Evolutionary conservation across 108 stramenopile species (phyloP).

Genomic region (Chaetoceros muelleri): DNA sequence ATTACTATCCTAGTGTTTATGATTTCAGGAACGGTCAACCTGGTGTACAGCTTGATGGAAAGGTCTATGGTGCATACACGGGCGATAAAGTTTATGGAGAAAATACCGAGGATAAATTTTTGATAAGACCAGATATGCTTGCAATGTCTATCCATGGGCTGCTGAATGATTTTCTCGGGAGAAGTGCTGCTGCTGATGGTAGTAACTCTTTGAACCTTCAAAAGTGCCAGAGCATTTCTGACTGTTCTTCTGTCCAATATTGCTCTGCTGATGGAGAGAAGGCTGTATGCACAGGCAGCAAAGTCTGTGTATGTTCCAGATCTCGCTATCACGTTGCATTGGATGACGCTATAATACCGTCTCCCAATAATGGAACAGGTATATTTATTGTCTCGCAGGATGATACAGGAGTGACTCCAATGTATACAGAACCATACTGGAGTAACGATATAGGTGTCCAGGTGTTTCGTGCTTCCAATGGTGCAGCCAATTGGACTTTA

Average conservation of each 20-base stretch:
- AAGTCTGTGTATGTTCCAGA: slow-evolving; percentile 56
- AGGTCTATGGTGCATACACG: slow-evolving; percentile 56
- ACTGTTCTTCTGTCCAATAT: slow-evolving; percentile 54
- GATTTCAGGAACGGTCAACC: slow-evolving; percentile 58
- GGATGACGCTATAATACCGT: slow-evolving; percentile 57
- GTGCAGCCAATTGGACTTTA: not conserved
- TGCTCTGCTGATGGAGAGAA: slow-evolving; percentile 33
- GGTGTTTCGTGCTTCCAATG: slow-evolving; percentile 30
- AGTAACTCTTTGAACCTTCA: slow-evolving; percentile 6
- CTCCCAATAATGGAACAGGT: slow-evolving; percentile 45
- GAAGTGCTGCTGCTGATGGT: slow-evolving; percentile 27
- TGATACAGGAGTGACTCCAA: slow-evolving; percentile 58
- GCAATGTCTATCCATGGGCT: slow-evolving; percentile 55
- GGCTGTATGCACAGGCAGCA: slow-evolving; percentile 48
- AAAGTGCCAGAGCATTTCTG: slow-evolving; percentile 33
- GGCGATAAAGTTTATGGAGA: slow-evolving; percentile 55
- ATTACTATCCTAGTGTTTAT: slow-evolving; percentile 70
- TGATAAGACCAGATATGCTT: slow-evolving; percentile 47
- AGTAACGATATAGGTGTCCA: slow-evolving; percentile 50
- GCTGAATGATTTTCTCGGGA: slow-evolving; percentile 63
- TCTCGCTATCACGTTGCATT: slow-evolving; percentile 68
- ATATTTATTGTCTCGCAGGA: slow-evolving; percentile 35
- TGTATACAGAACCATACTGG: slow-evolving; percentile 82
- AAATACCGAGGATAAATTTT: slow-evolving; percentile 35
- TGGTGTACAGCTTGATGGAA: slow-evolving; percentile 51